These are phyloP conservation scores for Porodaedalea pini DNA, from an alignment of 1,284 basidiomycete species.

Conservation along the genomic window DNA sequence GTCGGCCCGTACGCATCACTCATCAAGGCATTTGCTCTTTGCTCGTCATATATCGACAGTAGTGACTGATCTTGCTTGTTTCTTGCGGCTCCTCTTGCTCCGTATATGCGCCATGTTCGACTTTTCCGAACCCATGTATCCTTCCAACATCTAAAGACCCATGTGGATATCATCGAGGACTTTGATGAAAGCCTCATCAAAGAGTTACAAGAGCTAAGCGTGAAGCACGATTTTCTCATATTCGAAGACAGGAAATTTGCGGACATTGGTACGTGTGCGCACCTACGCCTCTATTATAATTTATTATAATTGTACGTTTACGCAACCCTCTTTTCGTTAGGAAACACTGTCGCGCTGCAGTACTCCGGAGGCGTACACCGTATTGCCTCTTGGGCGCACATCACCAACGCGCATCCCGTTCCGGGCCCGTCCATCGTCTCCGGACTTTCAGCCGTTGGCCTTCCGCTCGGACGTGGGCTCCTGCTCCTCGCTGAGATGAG, in stretches of 20 bases:
- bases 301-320: no score
- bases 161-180: conserved; percentile 94
- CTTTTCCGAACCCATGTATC: conserved; percentile 24
- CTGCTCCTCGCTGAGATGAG: conserved; percentile 97
- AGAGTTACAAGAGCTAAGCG: conserved; percentile 67
- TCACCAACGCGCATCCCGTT: conserved; percentile 95
- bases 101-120: conserved; percentile 22
- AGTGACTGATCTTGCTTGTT: background rate
- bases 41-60: background rate
- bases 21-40: conserved; percentile 69
- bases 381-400: conserved; percentile 94
- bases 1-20: conserved; percentile 91
- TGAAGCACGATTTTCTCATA: conserved; percentile 90
- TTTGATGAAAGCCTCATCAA: conserved; percentile 77
- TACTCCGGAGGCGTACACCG: conserved; percentile 93
- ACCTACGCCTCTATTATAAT: background rate
- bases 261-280: conserved; percentile 77
- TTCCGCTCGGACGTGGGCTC: conserved; percentile 82
- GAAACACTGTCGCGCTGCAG: conserved; percentile 94
- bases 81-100: conserved; percentile 14
- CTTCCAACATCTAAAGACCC: conserved; percentile 64
- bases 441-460: conserved; percentile 84
- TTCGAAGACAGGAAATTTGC: conserved; percentile 99
- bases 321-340: no score
- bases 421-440: conserved; percentile 92